Evolutionary conservation across 192 early-diverging fungal genomes (phyloP).

Genomic region (Funneliformis geosporum): DNA sequence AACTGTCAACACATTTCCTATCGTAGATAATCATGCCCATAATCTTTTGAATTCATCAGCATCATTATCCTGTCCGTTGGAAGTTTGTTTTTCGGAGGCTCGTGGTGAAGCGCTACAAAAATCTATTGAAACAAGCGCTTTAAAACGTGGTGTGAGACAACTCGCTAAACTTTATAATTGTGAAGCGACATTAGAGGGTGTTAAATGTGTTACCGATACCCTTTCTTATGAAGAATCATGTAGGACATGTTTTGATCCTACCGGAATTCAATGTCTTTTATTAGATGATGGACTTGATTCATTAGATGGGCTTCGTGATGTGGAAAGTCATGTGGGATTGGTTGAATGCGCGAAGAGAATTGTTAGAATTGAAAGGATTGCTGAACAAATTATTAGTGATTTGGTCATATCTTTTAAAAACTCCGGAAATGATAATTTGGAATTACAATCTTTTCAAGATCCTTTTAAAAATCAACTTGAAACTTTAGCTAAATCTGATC

Average conservation of each 20-base stretch:
- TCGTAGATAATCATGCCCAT: constrained; percentile 27
- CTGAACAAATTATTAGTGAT: constrained; percentile 13
- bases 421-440: not conserved
- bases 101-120: constrained; percentile 2
- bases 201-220: not conserved
- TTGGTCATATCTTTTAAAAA: not conserved
- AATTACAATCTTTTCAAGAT: not conserved
- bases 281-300: constrained; percentile 20
- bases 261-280: constrained; percentile 20
- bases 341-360: constrained; percentile 4
- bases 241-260: constrained; percentile 10
- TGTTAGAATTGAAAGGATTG: constrained; percentile 24
- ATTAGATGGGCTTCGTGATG: not conserved
- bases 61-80: not conserved
- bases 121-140: not conserved
- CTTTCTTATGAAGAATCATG: constrained; percentile 3
- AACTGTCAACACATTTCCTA: constrained; percentile 10
- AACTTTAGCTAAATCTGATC: constrained; percentile 10
- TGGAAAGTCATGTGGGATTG: constrained; percentile 11
- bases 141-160: constrained; percentile 8
- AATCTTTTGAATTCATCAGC: not conserved
- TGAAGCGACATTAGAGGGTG: not conserved
- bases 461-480: not conserved
- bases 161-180: constrained; percentile 16
- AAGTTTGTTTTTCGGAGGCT: constrained; percentile 13